Base-by-base conservation (phyloP, 1,284 basidiomycete genomes). In the Trametes polyzona region DNA sequence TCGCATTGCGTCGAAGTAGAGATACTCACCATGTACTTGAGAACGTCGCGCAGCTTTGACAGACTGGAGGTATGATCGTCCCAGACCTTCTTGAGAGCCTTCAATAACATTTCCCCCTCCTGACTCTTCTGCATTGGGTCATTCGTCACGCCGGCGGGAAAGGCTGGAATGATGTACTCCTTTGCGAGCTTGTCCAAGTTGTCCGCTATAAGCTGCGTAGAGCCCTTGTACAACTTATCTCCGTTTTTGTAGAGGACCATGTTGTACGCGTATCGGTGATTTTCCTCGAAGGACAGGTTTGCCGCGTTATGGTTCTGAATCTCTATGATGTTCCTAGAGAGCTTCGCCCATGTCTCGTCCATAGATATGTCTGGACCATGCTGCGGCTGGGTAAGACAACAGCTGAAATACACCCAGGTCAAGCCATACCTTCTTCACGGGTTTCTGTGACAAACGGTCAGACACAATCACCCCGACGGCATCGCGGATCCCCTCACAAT, bases 271-370 rank as follows among this genome's bases (percentile, higher is more conserved):
- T 92, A 95, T 40, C 95, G 84, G 71, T 97, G 95, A 68, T 96
- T 95, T 76, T 98, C 96, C 74, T 99, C 97, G 69, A 96, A 99
- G 14, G 94, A 97, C 27, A 99, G 85, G 68, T 88, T 90, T 54
- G 87, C 87, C 7, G 95, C 94, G 74, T 97, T 93, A 76, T 97
- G 94, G 66, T 94, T 92, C 73, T 97, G 94, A 55, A 99, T 99
- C 78, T 98, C 93, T 56, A 86, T 83, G 65, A 99, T 96, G 64
- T 98, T 98, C 54, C 80, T 78, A 17, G 89, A 82, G 14, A 97
- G 78, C 62, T 84, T 82, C 19, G 79, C 69, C 92, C 94, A 95
- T 44, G 85, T 92, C 62, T 87, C 83, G 43, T 90, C 83, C 19
- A 84, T 77, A 27, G 86, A 84, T 47, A 89, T 80, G 52, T 87